Conservation (phyloP, 352 stramenopile genomes). For the Globisporangium parvum region DNA sequence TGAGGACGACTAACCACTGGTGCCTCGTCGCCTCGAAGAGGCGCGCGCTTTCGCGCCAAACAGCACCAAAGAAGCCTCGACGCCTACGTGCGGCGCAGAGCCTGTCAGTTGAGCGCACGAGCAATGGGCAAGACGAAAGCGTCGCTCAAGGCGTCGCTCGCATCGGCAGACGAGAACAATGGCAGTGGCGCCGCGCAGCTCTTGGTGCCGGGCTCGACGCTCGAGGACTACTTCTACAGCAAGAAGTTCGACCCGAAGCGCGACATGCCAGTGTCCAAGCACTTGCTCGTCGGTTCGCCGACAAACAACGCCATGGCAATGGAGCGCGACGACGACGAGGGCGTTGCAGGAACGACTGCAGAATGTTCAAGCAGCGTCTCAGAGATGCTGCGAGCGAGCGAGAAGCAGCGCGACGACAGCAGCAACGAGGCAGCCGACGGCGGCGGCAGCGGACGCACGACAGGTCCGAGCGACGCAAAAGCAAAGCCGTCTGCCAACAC, state of each 20-base stretch:
- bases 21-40: too few species aligned
- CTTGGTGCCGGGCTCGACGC: conserved; percentile 17
- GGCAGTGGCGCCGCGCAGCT: neutral
- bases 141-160: conserved; percentile 14
- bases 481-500: neutral
- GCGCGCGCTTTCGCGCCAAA: too few species aligned
- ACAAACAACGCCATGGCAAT: conserved; percentile 50
- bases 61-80: too few species aligned
- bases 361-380: neutral
- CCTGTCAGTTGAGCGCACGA: neutral
- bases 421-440: neutral
- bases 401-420: conserved; percentile 1
- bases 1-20: too few species aligned
- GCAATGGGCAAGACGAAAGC: conserved; percentile 21
- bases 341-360: neutral
- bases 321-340: conserved; percentile 19
- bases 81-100: too few species aligned
- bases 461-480: neutral
- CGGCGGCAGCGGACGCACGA: neutral
- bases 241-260: conserved; percentile 18
- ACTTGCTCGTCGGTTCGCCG: conserved; percentile 42
- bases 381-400: conserved; percentile 3
- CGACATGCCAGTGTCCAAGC: conserved; percentile 31
- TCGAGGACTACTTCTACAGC: conserved; percentile 40
- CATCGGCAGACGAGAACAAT: conserved; percentile 18